phyloP scores from a whole-genome alignment of 2,329 filamentous ascomycete species.

The Epichloe festucae region DNA sequence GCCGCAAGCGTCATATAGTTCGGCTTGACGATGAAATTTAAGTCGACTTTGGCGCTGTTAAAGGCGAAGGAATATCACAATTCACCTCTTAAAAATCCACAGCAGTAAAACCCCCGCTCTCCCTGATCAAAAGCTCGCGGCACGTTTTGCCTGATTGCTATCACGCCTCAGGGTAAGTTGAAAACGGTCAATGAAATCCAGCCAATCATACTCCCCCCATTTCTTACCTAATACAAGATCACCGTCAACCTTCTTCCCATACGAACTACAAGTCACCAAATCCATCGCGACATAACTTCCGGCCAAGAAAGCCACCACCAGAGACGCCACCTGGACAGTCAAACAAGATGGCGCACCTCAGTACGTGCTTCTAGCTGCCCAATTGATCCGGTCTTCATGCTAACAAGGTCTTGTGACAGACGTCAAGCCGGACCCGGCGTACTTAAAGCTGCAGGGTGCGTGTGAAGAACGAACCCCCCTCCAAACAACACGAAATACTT shows the following conservation, averaged over 20 bases:
- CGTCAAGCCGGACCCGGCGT: constrained; percentile 29
- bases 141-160: no score
- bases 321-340: constrained; percentile 13
- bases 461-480: constrained; percentile 7
- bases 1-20: no score
- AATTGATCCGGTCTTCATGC: constrained; percentile 6
- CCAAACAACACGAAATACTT: neutral
- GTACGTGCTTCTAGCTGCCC: constrained; percentile 12
- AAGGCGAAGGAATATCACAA: no score
- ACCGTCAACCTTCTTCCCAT: neutral
- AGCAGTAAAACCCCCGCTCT: no score
- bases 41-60: no score
- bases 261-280: neutral
- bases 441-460: constrained; percentile 27
- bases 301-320: constrained; percentile 8
- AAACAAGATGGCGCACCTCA: constrained; percentile 27
- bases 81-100: no score
- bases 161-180: neutral
- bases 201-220: neutral
- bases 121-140: no score
- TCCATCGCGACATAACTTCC: constrained; percentile 11
- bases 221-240: constrained; percentile 6
- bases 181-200: neutral
- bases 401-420: constrained; percentile 18
- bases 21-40: no score